A percentile compares a stretch with the other conserved stretches of the same genome.
Evolutionary conservation across 1,284 basidiomycete genomes (phyloP).

Genomic region (Leccinum subrobustum): DNA sequence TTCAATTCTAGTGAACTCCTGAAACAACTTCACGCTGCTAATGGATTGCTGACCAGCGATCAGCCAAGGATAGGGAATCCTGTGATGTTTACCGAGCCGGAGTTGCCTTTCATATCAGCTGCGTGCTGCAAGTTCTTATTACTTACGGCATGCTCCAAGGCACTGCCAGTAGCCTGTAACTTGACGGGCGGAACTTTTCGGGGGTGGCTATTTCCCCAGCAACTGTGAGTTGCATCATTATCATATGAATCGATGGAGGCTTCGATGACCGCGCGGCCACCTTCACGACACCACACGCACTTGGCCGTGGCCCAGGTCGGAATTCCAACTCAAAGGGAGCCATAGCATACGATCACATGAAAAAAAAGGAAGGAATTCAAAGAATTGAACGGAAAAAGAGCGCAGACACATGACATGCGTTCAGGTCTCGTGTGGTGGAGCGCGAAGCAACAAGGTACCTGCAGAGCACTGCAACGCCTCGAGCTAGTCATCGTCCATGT

Average conservation of each 20-base stretch:
- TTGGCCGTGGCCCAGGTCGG: background rate
- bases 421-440: background rate
- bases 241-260: background rate
- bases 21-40: background rate
- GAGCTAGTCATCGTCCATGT: conserved; percentile 30
- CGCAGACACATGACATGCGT: background rate
- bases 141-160: conserved; percentile 14
- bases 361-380: background rate
- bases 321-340: conserved; percentile 5
- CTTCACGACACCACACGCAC: background rate
- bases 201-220: conserved; percentile 13
- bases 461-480: conserved; percentile 3
- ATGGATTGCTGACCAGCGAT: background rate
- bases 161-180: conserved; percentile 2
- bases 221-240: conserved; percentile 1
- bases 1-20: background rate
- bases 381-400: conserved; percentile 1
- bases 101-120: background rate
- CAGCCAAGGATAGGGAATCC: background rate
- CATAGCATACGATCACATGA: conserved; percentile 10
- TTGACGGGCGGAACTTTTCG: conserved; percentile 6
- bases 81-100: conserved; percentile 1
- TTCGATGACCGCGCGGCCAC: background rate
- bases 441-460: background rate
- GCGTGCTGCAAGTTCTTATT: background rate